Evolutionary conservation across 768 basidiomycete species (phyloP).

Genomic region (Ramaria rubella): DNA sequence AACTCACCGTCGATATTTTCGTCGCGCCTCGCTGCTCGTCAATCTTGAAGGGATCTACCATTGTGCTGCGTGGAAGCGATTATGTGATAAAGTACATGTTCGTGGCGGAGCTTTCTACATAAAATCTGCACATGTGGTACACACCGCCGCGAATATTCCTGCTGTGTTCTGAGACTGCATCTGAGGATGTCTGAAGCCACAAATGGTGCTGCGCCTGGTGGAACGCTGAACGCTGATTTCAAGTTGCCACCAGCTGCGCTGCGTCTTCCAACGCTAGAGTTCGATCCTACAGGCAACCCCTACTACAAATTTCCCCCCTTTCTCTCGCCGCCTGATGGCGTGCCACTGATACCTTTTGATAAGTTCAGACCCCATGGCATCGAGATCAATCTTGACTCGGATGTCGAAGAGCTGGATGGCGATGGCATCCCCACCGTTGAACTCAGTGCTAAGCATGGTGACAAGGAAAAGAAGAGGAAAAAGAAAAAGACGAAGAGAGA

Average conservation of each 20-base stretch:
- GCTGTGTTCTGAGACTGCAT: no score
- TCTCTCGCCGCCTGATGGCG: constrained; percentile 30
- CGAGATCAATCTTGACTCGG: constrained; percentile 35
- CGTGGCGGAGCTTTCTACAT: no score
- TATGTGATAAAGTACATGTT: no score
- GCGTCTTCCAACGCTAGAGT: constrained; percentile 6
- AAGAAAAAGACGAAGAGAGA: constrained; percentile 24
- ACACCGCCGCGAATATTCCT: no score
- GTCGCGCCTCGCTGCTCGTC: not conserved
- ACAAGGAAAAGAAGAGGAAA: constrained; percentile 46
- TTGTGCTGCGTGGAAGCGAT: no score
- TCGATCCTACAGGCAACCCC: constrained; percentile 11
- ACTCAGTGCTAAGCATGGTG: constrained; percentile 47
- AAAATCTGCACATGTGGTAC: no score
- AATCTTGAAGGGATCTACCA: no score
- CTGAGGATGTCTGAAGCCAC: not conserved
- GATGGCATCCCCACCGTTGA: constrained; percentile 60
- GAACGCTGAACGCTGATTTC: not conserved
- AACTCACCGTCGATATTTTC: not conserved
- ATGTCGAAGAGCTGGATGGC: constrained; percentile 51
- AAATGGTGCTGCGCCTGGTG: not conserved
- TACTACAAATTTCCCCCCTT: constrained; percentile 42
- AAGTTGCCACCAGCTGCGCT: constrained; percentile 2
- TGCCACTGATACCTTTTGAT: constrained; percentile 46
- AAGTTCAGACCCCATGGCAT: constrained; percentile 54